Percentiles rank a stretch among this genome's conserved stretches.
Evolutionary conservation across 2,329 filamentous ascomycete genomes (phyloP).

Genomic region (Harringtonia aguacate): DNA sequence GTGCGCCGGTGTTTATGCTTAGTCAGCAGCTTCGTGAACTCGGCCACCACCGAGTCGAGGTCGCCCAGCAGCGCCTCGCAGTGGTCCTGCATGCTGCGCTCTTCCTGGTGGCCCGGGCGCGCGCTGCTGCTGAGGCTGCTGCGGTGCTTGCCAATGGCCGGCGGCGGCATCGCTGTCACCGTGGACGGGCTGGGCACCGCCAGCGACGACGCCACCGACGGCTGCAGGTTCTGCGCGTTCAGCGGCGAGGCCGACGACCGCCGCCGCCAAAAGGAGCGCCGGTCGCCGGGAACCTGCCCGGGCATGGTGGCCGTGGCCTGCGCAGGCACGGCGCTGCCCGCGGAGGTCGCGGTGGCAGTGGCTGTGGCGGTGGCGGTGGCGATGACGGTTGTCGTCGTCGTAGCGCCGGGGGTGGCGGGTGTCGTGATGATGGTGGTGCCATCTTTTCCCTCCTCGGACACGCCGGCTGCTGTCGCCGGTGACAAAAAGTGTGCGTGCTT

Average conservation of each 20-base stretch:
- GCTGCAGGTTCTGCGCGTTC: constrained; percentile 28
- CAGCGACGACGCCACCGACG: constrained; percentile 26
- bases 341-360: too few species aligned
- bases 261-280: constrained; percentile 81
- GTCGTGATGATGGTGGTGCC: constrained; percentile 12
- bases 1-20: constrained; percentile 70
- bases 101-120: constrained; percentile 35
- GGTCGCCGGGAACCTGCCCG: constrained; percentile 35
- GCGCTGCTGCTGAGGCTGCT: too few species aligned
- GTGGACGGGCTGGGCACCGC: constrained; percentile 29
- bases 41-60: constrained; percentile 69
- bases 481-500: constrained; percentile 27
- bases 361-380: too few species aligned
- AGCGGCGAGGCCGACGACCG: constrained; percentile 53
- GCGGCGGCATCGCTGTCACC: background rate
- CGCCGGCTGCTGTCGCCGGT: constrained; percentile 24
- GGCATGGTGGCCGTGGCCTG: constrained; percentile 17
- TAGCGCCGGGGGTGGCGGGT: too few species aligned
- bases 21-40: constrained; percentile 67
- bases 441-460: constrained; percentile 40
- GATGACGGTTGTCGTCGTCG: too few species aligned
- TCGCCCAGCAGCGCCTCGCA: constrained; percentile 76
- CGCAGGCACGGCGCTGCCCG: too few species aligned
- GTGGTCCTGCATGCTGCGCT: constrained; percentile 66
- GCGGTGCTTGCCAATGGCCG: constrained; percentile 12